Base-by-base conservation (phyloP, 2,329 filamentous ascomycete genomes). In the Fusarium buxicola region DNA sequence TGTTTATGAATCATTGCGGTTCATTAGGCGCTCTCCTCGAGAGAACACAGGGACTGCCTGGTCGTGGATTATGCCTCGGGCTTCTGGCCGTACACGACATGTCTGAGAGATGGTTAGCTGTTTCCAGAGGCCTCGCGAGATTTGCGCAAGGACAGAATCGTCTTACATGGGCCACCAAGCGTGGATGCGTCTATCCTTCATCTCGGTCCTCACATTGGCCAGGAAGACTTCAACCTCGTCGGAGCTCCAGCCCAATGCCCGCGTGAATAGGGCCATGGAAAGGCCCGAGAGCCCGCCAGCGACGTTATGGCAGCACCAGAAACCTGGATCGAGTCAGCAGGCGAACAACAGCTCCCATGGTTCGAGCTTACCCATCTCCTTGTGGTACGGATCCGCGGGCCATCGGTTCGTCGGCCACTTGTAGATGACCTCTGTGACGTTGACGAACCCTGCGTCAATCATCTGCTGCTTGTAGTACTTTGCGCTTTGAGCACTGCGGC, bases 391-490 rank as follows among this genome's bases (percentile, higher is more conserved):
- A 35, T 84, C 80, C 39, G 79, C 80, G 0, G 83, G 80, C 84
- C 84, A 87, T 10, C 75, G 69, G 63, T 81, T 83, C 30, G 76
- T 77, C 1, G 84, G 84, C 74, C 83, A 80, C 69, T 80, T 82
- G 65, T 77, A 82, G 7, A 81, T 66, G 3, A 77, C 72, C 66
- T 85, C 80, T 0, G 73, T 72, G 0, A 88, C 79, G 50, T 86
- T 78, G 39, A 77, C 73, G 60, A 87, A 87, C 1, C 86, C 86
- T 0, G 80, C 83, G 11, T 82, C 80, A 4, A 74, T 72, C 65
- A 87, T 76, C 50, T 79, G 77, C 36, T 72, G 60, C 46, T 71
- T 72, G 45, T 76, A 77, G 1, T 52, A 39, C 0, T 65, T 64
- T 0, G 70, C 73, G 18, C 71, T 73, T 30, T 75, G 70, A 8